These are phyloP conservation scores for sorghum (Sorghum bicolor) DNA, from an alignment of 176 grass and related monocot species.

Conservation along the genomic window DNA sequence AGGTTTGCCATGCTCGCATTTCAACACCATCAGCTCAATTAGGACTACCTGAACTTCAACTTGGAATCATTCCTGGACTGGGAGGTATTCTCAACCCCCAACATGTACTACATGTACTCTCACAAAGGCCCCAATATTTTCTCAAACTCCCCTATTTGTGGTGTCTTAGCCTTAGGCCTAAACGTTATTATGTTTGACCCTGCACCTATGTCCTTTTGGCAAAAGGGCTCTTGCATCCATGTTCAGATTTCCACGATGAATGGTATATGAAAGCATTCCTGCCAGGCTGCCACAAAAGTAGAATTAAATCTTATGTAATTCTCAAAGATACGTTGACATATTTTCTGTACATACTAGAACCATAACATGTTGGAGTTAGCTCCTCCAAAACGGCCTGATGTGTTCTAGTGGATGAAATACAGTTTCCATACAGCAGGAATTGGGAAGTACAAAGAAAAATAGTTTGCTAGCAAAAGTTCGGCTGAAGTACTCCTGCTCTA, in stretches of 20 bases:
- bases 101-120: neutral
- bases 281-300: neutral
- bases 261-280: neutral
- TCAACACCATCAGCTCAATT: conserved; percentile 74
- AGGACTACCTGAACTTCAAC: conserved; percentile 77
- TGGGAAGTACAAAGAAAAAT: neutral
- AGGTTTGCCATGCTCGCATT: conserved; percentile 82
- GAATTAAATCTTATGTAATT: neutral
- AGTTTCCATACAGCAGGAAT: neutral
- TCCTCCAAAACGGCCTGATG: neutral
- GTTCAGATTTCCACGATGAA: neutral
- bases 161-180: neutral
- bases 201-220: neutral
- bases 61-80: conserved; percentile 88
- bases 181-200: neutral
- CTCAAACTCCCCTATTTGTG: neutral
- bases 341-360: neutral
- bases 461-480: neutral
- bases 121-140: neutral
- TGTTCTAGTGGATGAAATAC: neutral
- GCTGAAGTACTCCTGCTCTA: neutral
- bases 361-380: conserved; percentile 6
- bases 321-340: neutral
- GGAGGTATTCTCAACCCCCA: conserved; percentile 60
- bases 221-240: neutral